Evolutionary conservation across 2,329 filamentous ascomycete species (phyloP), one percentile per base, ranked within the genome.

Genomic region (Apiospora phragmitis): DNA sequence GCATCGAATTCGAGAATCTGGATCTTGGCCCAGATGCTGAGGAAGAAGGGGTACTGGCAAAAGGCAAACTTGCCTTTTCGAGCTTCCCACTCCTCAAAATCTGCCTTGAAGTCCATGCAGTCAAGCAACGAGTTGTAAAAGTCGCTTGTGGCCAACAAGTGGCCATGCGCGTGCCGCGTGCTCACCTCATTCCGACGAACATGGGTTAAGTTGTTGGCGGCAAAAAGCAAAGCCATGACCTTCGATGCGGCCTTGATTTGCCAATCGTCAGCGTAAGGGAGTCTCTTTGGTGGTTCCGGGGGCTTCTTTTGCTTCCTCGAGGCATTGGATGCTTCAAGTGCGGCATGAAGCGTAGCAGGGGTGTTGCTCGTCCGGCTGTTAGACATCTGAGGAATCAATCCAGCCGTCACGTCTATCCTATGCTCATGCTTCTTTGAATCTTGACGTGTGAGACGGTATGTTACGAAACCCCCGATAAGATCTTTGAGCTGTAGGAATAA

Each of bases 1-100:
- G 94, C 93, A 80, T 98, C 95, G 76, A 97, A 89, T 77, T 97
- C 94, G 76, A 97, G 85, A 65, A 97, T 95, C 74, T 92, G 92
- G 71, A 96, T 97, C 81, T 98, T 98, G 38, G 94, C 92, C 85
- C 94, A 95, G 74, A 98, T 94, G 72, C 94, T 97, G 51, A 98
- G 85, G 75, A 97, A 91, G 77, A 97, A 97, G 0, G 95, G 94
- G 76, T 97, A 97, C 78, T 97, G 94, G 78, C 94, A 97, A 78
- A 98, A 97, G 0, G 93, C 89, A 78, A 97, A 97, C 74, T 90
- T 93, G 26, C 87, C 87, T 68, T 88, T 87, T 73, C 88, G 91
- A 5, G 89, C 87, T 78, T 97, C 94, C 95, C 95, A 98, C 12
- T 90, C 87, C 77, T 97, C 94, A 76, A 97, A 97, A 79, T 98